These are phyloP conservation scores for Iris pallida DNA, from an alignment of 116 monocot genomes.

Conservation along the genomic window DNA sequence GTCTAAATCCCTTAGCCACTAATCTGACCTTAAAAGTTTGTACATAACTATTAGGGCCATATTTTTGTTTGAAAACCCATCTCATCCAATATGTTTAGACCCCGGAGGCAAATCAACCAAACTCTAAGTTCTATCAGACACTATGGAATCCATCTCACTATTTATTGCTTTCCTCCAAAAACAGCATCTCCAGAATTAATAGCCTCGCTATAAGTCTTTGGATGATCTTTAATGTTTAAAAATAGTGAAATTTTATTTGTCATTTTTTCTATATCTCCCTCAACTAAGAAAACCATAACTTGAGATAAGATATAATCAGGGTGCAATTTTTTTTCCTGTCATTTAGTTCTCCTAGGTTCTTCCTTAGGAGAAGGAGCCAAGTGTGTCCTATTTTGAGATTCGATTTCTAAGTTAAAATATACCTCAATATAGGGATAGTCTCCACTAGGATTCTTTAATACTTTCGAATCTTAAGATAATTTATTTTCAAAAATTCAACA, in stretches of 20 bases:
- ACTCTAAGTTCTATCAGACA: background rate
- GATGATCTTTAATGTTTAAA: slow-evolving; percentile 1
- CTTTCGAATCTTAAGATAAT: background rate
- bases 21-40: too few species aligned
- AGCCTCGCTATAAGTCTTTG: slow-evolving; percentile 3
- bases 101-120: background rate
- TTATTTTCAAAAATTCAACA: slow-evolving; percentile 11
- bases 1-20: too few species aligned
- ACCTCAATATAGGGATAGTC: background rate
- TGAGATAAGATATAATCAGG: background rate
- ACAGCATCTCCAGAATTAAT: slow-evolving; percentile 1
- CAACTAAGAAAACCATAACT: background rate
- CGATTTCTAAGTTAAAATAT: background rate
- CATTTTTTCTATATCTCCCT: background rate
- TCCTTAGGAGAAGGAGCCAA: background rate
- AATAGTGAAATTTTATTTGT: background rate
- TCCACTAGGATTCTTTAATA: background rate
- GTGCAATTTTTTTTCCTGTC: slow-evolving; percentile 4
- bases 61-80: slow-evolving; percentile 6
- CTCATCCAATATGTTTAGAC: slow-evolving; percentile 4
- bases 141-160: slow-evolving; percentile 13
- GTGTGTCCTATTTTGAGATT: background rate
- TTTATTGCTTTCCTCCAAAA: slow-evolving; percentile 10
- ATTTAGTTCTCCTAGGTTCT: slow-evolving; percentile 2
- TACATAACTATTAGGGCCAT: too few species aligned